A percentile compares a stretch with the other conserved stretches of the same genome.
Conservation (phyloP, 345 rosid species). For the Acer negundo region DNA sequence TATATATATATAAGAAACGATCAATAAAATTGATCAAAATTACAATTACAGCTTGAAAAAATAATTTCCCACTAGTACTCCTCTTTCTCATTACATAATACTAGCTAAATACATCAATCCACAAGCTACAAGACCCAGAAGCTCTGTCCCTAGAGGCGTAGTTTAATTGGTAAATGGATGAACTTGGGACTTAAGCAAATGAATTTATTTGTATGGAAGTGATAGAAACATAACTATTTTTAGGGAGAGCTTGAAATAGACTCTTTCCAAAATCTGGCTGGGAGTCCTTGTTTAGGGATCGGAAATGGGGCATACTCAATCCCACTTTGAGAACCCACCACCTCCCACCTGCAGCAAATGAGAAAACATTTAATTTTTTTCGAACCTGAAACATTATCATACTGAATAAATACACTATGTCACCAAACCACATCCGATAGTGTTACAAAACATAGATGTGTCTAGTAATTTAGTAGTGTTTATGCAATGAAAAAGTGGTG, state of each 20-base stretch:
- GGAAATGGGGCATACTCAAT: constrained; percentile 89
- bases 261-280: constrained; percentile 59
- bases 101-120: background rate
- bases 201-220: background rate
- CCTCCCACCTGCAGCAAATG: constrained; percentile 64
- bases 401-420: too few species aligned
- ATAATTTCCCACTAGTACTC: background rate
- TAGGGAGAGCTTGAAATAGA: constrained; percentile 14
- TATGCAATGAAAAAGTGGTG: background rate
- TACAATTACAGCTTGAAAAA: background rate
- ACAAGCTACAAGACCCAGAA: background rate
- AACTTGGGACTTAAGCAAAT: too few species aligned
- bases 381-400: too few species aligned
- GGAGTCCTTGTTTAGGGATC: constrained; percentile 76
- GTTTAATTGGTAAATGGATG: too few species aligned
- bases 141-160: background rate
- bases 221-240: background rate
- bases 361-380: too few species aligned
- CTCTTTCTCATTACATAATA: background rate
- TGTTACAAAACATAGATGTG: too few species aligned
- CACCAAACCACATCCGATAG: too few species aligned
- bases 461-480: background rate
- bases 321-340: constrained; percentile 60
- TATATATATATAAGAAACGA: background rate
- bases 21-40: background rate